Base-by-base conservation (phyloP, 441 rosid species). In the Euphorbia schlechtendalii region DNA sequence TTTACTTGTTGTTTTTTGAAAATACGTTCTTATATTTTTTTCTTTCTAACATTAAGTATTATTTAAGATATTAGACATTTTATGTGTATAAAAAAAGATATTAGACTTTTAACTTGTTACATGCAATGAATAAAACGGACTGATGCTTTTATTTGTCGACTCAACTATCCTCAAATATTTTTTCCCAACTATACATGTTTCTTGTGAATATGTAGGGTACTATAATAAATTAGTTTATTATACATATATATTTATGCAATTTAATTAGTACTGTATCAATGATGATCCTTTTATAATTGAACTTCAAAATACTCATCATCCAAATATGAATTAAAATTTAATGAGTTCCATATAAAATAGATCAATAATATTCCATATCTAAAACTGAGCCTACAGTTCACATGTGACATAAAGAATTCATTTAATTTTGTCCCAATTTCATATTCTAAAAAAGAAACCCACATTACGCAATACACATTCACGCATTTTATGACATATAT, bases 131-230 rank as follows among this genome's bases (percentile, higher is more conserved):
- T 32, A 32, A 32, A 6, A 14, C 14, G 0, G 10, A 48, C 14
- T 7, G 27, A 36, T 41, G 22, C 25, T 34, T 56, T 49, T 15
- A n/a, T n/a, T 59, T 30, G 32, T 70, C 18, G 56, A 41, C 55
- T 18, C 13, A 14, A 51, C 12, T 30, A 53, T 49, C 25, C 13
- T 14, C 30, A 21, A 48, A 28, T 30, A 65, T 54, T 13, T 48
- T 1, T 48, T 8, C 38, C 20, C 9, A 38, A 11, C 51, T 56
- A 53, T 32, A 58, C 54, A 32, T 32, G 3, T 70, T 70, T 57
- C 66, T 13, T 53, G 51, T 54, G 62, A 46, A 61, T 24, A 53
- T 49, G 64, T 56, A 36, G 64, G 59, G 54, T n/a, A 17, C n/a
- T n/a, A n/a, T n/a, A n/a, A n/a, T n/a, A n/a, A n/a, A n/a, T n/a